Evolutionary conservation across 495 filamentous ascomycete genomes (phyloP), one percentile per base, ranked within the genome.

Genomic region (Aspergillus panamensis): DNA sequence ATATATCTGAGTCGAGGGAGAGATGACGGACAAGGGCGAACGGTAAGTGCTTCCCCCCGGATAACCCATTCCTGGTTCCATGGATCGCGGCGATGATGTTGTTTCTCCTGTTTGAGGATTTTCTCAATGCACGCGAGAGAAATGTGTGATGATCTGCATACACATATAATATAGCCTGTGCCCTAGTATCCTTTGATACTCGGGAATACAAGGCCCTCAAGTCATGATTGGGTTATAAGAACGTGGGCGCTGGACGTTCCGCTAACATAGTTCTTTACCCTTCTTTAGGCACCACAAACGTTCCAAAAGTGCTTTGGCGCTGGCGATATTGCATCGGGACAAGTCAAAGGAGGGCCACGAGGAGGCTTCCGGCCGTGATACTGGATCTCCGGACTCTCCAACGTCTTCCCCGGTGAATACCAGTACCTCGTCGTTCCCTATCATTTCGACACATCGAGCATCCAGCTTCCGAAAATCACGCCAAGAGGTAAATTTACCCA

Each of bases 231-330:
- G 25, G 25, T 25, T 25, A 25, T 25, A 25, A 5, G 5, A 25
- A 25, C 25, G 25, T 25, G 25, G 25, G 5, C 25, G 25, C 25
- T 25, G 25, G 25, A 25, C 25, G 25, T 5, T 25, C 25, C 25
- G 67, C 71, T 73, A 59, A 72, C 51, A 33, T 49, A 39, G 30
- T 33, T 69, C 68, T 60, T 48, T 60, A 25, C 39, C 49, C 32
- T 60, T 55, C 37, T 55, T 19, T 63, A 81, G 79, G 57, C 81
- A 82, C 62, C 81, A 82, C 62, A 82, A 79, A 67, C 79, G 80
- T 61, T 81, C 81, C 39, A 79, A 74, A 58, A 81, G 80, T 62
- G 68, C 74, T 30, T 60, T 82, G 60, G 79, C 81, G 51, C 75
- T 78, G 54, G 73, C 81, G 48, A 66, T 83, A 30, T 68, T 83